Percentiles rank a stretch among this genome's conserved stretches.
phyloP scores from a whole-genome alignment of 2,329 filamentous ascomycete species.

The Trichophyton equinum region DNA sequence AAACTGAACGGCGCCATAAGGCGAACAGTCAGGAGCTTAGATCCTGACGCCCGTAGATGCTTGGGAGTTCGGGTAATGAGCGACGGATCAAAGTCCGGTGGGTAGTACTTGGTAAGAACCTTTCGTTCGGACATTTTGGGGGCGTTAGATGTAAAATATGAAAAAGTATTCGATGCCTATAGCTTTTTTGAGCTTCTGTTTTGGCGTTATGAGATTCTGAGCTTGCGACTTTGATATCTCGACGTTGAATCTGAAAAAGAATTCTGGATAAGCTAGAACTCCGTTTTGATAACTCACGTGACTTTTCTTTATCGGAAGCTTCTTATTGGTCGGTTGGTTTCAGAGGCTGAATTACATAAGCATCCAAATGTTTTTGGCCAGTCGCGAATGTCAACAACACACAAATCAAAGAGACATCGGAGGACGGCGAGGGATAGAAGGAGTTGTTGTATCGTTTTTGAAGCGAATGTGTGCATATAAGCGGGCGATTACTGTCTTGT shows the following conservation, averaged over 20 bases:
- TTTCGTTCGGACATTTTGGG: constrained; percentile 69
- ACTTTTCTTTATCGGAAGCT: background rate
- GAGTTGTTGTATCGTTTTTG: background rate
- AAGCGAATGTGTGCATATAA: background rate
- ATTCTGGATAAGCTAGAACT: too few relatives aligned
- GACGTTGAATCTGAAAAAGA: background rate
- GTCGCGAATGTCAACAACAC: background rate
- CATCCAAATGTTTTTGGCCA: background rate
- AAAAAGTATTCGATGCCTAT: background rate
- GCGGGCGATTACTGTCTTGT: background rate
- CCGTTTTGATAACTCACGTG: background rate
- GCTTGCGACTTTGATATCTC: background rate
- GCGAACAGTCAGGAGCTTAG: constrained; percentile 72
- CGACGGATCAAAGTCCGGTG: constrained; percentile 62
- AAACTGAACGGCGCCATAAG: constrained; percentile 82
- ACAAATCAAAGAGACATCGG: background rate
- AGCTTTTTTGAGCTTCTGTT: background rate
- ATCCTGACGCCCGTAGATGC: constrained; percentile 48
- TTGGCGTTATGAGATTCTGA: background rate
- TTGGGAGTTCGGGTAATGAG: constrained; percentile 55
- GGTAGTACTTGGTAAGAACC: constrained; percentile 46
- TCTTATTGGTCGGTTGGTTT: background rate
- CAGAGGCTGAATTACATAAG: background rate
- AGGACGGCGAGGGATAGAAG: background rate
- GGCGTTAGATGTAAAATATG: background rate